Conservation (phyloP, 1,139 yeast genomes). For the Taphrina deformans region DNA sequence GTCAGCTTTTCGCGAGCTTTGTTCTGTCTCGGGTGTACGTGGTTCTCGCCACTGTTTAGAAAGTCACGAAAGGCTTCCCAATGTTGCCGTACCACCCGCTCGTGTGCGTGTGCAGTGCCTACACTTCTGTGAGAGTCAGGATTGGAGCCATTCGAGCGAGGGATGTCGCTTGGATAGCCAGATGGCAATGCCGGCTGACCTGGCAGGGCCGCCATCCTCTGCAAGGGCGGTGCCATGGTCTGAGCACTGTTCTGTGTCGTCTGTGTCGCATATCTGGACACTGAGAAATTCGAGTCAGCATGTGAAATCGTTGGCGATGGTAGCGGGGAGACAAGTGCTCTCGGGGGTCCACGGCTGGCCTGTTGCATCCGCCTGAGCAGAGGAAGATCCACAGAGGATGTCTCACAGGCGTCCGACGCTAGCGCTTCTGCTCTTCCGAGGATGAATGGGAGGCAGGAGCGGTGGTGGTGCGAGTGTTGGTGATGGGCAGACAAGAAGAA, state of each 20-base stretch:
- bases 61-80: conserved; percentile 17
- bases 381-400: not conserved
- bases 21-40: conserved; percentile 39
- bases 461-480: not conserved
- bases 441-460: not conserved
- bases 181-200: not conserved
- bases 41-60: conserved; percentile 12
- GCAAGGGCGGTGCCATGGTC: conserved; percentile 2
- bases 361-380: conserved; percentile 9
- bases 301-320: conserved; percentile 16
- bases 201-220: not conserved
- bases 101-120: not conserved
- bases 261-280: conserved; percentile 11
- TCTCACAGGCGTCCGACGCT: not conserved
- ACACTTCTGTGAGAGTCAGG: not conserved
- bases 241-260: not conserved
- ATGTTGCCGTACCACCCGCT: conserved; percentile 5
- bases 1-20: conserved; percentile 83
- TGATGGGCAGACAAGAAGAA: no score
- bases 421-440: not conserved
- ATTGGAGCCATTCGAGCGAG: conserved; percentile 2
- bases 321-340: conserved; percentile 17
- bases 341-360: conserved; percentile 5
- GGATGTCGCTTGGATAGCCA: not conserved
- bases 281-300: conserved; percentile 17